Conservation (phyloP, 192 early-diverging fungal genomes). For the Coemansia guatemalensis region DNA sequence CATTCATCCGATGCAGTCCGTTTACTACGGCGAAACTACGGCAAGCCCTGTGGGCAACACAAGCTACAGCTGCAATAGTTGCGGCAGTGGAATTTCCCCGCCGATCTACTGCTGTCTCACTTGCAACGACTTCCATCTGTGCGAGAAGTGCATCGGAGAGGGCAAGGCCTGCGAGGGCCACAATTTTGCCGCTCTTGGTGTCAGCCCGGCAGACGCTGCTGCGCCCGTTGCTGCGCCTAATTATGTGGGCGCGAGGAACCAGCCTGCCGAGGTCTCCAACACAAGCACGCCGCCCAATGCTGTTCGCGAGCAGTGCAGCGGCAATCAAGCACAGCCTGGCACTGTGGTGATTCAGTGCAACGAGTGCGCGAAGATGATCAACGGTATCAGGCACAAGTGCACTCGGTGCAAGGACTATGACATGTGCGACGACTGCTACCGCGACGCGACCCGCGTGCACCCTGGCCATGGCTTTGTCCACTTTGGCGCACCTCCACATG, state of each 20-base stretch:
- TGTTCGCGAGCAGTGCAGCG: background rate
- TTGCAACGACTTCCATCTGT: constrained; percentile 44
- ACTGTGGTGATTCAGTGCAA: constrained; percentile 49
- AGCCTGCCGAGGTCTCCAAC: background rate
- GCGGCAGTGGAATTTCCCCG: constrained; percentile 16
- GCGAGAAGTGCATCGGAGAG: constrained; percentile 17
- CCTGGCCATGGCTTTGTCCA: constrained; percentile 49
- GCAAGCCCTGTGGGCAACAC: constrained; percentile 9
- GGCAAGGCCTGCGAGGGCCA: constrained; percentile 54
- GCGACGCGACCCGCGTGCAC: constrained; percentile 25
- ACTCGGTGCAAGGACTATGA: constrained; percentile 52
- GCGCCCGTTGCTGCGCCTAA: constrained; percentile 10
- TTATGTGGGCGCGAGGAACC: background rate
- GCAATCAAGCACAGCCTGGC: background rate
- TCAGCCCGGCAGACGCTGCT: background rate
- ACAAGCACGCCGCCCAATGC: background rate
- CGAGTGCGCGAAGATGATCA: constrained; percentile 56
- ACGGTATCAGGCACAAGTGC: constrained; percentile 62
- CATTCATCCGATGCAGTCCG: constrained; percentile 25
- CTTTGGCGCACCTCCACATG: constrained; percentile 31
- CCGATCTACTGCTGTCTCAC: constrained; percentile 33
- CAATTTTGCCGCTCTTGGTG: constrained; percentile 40
- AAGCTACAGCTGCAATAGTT: constrained; percentile 36
- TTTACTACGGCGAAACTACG: constrained; percentile 27
- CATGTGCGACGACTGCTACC: constrained; percentile 58